phyloP scores from a whole-genome alignment of 1,284 basidiomycete genomes.

The Porogramme epimiltina region DNA sequence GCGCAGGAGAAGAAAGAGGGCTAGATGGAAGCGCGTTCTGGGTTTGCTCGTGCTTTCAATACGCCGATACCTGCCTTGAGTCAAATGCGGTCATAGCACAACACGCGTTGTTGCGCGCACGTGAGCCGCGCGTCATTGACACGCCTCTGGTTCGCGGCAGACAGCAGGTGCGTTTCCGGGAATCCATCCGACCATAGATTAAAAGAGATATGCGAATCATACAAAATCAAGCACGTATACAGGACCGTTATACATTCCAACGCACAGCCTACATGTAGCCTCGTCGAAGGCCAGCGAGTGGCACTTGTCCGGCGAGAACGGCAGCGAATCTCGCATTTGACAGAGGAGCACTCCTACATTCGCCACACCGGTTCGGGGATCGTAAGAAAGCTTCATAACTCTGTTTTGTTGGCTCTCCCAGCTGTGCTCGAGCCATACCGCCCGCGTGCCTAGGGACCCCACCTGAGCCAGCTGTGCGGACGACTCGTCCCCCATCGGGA shows the following conservation, averaged over 20 bases:
- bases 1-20: background rate
- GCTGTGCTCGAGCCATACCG: slow-evolving; percentile 53
- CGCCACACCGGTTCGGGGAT: slow-evolving; percentile 21
- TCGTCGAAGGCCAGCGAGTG: slow-evolving; percentile 54
- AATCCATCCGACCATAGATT: background rate
- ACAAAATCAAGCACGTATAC: slow-evolving; percentile 53
- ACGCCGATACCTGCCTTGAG: background rate
- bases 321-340: slow-evolving; percentile 43
- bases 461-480: slow-evolving; percentile 47
- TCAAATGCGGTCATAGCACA: slow-evolving; percentile 10
- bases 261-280: slow-evolving; percentile 46
- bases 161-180: too few relatives aligned
- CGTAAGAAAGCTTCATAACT: slow-evolving; percentile 47
- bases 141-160: too few relatives aligned
- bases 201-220: slow-evolving; percentile 10
- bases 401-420: slow-evolving; percentile 50
- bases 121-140: slow-evolving; percentile 2
- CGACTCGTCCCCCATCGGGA: slow-evolving; percentile 29
- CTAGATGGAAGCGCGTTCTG: background rate
- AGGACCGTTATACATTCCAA: slow-evolving; percentile 51
- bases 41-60: background rate
- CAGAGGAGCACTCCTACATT: slow-evolving; percentile 37
- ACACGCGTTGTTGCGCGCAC: background rate
- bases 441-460: slow-evolving; percentile 47
- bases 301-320: slow-evolving; percentile 46